Evolutionary conservation across 176 grass and related monocot species (phyloP).

Genomic region (Lolium multiflorum): DNA sequence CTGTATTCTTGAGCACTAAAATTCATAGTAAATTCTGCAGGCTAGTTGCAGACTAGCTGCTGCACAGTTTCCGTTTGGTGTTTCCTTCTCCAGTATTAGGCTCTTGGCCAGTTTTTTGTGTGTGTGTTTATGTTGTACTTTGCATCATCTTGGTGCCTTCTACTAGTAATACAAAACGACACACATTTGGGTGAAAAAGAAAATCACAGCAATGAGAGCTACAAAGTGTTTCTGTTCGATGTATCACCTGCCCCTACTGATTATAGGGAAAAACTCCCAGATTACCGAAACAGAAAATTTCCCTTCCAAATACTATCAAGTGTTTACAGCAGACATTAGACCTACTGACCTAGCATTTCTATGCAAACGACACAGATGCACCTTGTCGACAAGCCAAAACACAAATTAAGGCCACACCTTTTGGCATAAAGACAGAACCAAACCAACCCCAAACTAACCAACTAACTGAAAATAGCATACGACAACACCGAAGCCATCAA

Average conservation of each 20-base stretch:
- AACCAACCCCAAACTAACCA: neutral
- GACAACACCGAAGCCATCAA: conserved; percentile 3
- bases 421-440: conserved; percentile 21
- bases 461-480: conserved; percentile 19
- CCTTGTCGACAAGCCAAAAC: conserved; percentile 11
- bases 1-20: conserved; percentile 28
- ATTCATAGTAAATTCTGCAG: neutral
- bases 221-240: neutral
- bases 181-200: neutral
- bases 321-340: conserved; percentile 6
- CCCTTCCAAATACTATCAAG: conserved; percentile 8
- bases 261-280: neutral
- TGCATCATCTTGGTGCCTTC: neutral
- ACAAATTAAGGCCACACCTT: conserved; percentile 9
- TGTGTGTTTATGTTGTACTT: neutral
- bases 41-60: neutral
- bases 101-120: neutral
- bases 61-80: neutral
- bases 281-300: conserved; percentile 11
- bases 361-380: conserved; percentile 25
- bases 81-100: neutral
- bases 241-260: conserved; percentile 1
- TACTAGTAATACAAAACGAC: neutral
- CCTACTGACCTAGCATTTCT: conserved; percentile 25
- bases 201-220: conserved; percentile 3